A percentile compares a stretch with the other conserved stretches of the same genome.
Conservation (phyloP, 352 stramenopile species). For the Aphanomyces invadans region DNA sequence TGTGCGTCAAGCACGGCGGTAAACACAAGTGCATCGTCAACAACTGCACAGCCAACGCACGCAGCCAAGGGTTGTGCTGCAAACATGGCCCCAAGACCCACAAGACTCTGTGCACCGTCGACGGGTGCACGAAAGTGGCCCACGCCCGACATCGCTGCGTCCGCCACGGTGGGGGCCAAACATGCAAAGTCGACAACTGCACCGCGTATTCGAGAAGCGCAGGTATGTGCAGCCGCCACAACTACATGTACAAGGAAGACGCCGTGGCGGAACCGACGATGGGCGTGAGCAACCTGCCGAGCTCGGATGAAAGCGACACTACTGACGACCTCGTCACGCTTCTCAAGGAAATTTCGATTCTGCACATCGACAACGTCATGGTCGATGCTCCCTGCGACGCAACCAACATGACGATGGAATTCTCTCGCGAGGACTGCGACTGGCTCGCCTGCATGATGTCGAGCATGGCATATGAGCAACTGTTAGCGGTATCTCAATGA, state of each 20-base stretch:
- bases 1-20: background rate
- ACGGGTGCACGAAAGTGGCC: background rate
- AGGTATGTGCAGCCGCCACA: background rate
- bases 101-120: conserved; percentile 3
- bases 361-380: background rate
- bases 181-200: conserved; percentile 13
- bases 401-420: background rate
- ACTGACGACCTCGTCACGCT: background rate
- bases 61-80: conserved; percentile 3
- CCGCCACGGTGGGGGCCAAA: conserved; percentile 6
- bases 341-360: background rate
- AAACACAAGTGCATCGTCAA: background rate
- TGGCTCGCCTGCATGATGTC: background rate
- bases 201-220: background rate
- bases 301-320: background rate
- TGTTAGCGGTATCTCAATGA: background rate
- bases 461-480: background rate
- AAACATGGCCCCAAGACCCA: background rate
- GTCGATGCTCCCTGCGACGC: background rate
- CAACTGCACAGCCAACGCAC: conserved; percentile 3
- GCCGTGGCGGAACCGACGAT: background rate
- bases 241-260: background rate
- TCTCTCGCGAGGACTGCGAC: background rate
- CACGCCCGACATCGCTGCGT: conserved; percentile 15
- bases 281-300: background rate